A percentile compares a stretch with the other conserved stretches of the same genome.
Conservation (phyloP, 441 rosid species). For the Corymbia calophylla region DNA sequence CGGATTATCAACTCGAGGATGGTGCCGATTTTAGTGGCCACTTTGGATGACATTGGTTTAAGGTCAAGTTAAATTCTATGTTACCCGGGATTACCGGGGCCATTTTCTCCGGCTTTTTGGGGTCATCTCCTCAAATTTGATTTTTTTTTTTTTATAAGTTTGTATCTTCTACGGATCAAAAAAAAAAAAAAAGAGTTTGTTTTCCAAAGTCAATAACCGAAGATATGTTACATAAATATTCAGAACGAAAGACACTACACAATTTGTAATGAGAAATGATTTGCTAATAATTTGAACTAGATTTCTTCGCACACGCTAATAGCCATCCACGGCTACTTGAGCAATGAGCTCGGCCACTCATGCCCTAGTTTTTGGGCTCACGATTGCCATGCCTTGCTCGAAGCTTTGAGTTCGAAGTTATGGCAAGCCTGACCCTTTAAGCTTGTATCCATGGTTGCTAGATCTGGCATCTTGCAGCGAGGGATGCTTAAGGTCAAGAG, state of each 20-base stretch:
- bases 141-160: too few species aligned
- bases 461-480: background rate
- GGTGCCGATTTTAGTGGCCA: background rate
- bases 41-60: background rate
- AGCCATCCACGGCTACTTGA: accelerated
- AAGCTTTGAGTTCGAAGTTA: background rate
- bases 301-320: background rate
- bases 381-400: background rate
- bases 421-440: background rate
- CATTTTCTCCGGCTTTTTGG: background rate
- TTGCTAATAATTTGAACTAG: background rate
- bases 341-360: background rate
- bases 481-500: background rate
- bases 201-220: background rate
- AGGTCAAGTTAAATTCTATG: background rate
- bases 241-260: background rate
- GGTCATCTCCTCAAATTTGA: background rate
- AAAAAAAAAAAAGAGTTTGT: too few species aligned
- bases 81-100: background rate
- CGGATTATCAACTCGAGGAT: background rate
- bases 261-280: background rate
- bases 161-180: too few species aligned
- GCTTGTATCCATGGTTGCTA: background rate
- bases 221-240: background rate
- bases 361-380: background rate